Evolutionary conservation across 2,329 filamentous ascomycete species (phyloP).

Genomic region (Fusarium citri): DNA sequence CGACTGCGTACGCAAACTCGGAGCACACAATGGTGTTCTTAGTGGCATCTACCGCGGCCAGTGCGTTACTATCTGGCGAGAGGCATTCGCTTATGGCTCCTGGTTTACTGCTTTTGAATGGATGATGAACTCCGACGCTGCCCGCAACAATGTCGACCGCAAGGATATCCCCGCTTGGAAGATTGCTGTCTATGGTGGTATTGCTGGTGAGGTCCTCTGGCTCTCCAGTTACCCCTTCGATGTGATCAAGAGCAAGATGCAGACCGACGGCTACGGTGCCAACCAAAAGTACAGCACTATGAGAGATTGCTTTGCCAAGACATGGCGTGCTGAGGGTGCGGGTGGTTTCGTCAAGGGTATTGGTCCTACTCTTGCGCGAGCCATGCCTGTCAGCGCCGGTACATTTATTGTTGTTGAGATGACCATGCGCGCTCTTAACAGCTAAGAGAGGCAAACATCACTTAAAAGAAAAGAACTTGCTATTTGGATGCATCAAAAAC

Average conservation of each 20-base stretch:
- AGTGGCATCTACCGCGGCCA: conserved; percentile 87
- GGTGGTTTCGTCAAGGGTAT: conserved; percentile 96
- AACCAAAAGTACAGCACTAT: conserved; percentile 81
- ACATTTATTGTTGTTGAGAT: conserved; percentile 89
- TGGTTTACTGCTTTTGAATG: conserved; percentile 98
- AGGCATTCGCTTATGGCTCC: conserved; percentile 93
- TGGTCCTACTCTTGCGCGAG: conserved; percentile 87
- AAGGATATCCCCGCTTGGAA: conserved; percentile 85
- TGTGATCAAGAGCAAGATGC: conserved; percentile 99
- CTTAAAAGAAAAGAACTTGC: background rate
- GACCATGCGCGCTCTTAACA: conserved; percentile 71
- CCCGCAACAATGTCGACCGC: conserved; percentile 79
- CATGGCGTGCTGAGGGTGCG: conserved; percentile 79
- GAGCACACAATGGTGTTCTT: conserved; percentile 71
- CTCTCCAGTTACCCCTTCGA: conserved; percentile 94
- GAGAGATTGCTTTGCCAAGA: conserved; percentile 90
- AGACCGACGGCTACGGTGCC: conserved; percentile 89
- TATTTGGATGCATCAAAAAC: conserved; percentile 19
- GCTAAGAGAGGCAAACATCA: conserved; percentile 11
- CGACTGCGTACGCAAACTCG: conserved; percentile 91
- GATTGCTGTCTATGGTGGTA: conserved; percentile 89
- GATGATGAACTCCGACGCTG: conserved; percentile 91
- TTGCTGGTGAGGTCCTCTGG: conserved; percentile 96
- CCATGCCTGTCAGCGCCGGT: conserved; percentile 97
- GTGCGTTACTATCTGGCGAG: conserved; percentile 85